Conservation (phyloP, 352 stramenopile genomes). For the Phytophthora megakarya region DNA sequence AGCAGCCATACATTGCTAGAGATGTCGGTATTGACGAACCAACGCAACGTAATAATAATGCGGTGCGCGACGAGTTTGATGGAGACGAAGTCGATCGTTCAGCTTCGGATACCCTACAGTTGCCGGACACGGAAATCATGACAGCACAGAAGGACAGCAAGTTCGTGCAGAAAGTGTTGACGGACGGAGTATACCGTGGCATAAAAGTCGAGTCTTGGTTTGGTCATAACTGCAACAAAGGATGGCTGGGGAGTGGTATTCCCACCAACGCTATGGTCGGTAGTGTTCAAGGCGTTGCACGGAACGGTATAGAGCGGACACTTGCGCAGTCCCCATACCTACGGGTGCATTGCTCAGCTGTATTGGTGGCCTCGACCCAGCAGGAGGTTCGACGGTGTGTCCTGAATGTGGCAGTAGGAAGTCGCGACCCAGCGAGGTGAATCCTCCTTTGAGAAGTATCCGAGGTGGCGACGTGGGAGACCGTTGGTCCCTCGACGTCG, state of each 20-base stretch:
- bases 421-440: slow-evolving; percentile 1
- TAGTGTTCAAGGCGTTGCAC: background rate
- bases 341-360: background rate
- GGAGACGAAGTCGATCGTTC: no score
- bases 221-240: background rate
- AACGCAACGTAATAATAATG: no score
- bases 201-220: background rate
- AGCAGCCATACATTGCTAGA: no score
- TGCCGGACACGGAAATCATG: background rate
- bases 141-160: background rate
- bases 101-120: background rate
- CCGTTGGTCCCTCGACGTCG: slow-evolving; percentile 1
- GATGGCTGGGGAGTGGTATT: background rate
- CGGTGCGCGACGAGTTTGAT: no score
- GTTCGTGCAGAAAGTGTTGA: background rate
- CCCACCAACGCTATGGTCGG: background rate
- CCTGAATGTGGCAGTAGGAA: slow-evolving; percentile 5
- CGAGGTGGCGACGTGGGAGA: slow-evolving; percentile 19
- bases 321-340: background rate
- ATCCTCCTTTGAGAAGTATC: slow-evolving; percentile 26
- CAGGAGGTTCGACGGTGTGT: slow-evolving; percentile 12
- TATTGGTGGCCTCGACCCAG: slow-evolving; percentile 8
- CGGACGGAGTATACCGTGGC: background rate
- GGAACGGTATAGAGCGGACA: background rate
- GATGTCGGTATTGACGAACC: no score